A percentile compares a stretch with the other conserved stretches of the same genome.
Evolutionary conservation across 495 filamentous ascomycete species (phyloP).

Genomic region (Penicillium parvum): DNA sequence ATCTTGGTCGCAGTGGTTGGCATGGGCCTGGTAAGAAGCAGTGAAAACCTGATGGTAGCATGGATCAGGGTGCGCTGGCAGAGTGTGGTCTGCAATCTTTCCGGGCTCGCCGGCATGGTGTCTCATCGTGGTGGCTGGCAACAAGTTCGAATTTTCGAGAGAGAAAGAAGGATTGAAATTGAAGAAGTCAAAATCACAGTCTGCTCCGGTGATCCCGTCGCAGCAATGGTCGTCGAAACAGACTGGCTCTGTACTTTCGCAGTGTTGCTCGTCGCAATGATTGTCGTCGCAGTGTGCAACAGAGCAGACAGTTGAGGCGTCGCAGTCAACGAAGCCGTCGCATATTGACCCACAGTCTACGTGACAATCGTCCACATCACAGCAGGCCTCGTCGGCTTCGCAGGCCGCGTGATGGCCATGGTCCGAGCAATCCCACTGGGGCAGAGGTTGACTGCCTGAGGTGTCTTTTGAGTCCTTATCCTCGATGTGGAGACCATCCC

Average conservation of each 20-base stretch:
- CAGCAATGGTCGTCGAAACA: slow-evolving; percentile 45
- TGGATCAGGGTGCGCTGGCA: slow-evolving; percentile 14
- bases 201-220: slow-evolving; percentile 14
- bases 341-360: slow-evolving; percentile 40
- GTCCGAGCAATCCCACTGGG: slow-evolving; percentile 33
- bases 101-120: slow-evolving; percentile 15
- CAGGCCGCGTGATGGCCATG: slow-evolving; percentile 30
- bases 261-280: slow-evolving; percentile 27
- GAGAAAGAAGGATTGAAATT: slow-evolving; percentile 29
- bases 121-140: slow-evolving; percentile 22
- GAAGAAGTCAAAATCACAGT: slow-evolving; percentile 36
- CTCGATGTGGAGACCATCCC: slow-evolving; percentile 40
- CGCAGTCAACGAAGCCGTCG: slow-evolving; percentile 45
- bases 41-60: slow-evolving; percentile 24
- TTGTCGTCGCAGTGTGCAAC: slow-evolving; percentile 27
- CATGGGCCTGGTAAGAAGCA: slow-evolving; percentile 25
- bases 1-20: slow-evolving; percentile 34
- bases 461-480: slow-evolving; percentile 23
- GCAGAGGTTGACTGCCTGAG: slow-evolving; percentile 13
- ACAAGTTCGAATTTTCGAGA: slow-evolving; percentile 26
- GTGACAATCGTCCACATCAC: slow-evolving; percentile 42
- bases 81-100: slow-evolving; percentile 20
- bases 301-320: slow-evolving; percentile 38
- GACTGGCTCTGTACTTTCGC: slow-evolving; percentile 30
- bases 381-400: slow-evolving; percentile 37